Conservation (phyloP, 2,329 filamentous ascomycete species). For the Penicillium sp. region DNA sequence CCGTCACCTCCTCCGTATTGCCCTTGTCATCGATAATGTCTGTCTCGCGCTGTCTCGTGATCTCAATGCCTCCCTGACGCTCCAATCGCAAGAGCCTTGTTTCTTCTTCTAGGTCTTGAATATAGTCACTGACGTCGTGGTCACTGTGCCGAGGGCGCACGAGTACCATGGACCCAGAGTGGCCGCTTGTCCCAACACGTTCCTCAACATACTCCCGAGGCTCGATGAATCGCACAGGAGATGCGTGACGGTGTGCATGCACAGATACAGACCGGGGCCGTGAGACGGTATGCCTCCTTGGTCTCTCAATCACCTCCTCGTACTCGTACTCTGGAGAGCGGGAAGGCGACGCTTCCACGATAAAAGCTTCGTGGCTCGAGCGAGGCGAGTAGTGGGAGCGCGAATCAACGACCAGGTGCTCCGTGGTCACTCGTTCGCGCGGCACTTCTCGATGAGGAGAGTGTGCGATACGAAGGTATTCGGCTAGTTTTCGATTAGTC, state of each 20-base stretch:
- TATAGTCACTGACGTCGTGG: conserved; percentile 69
- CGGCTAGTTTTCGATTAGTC: conserved; percentile 19
- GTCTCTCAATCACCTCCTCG: conserved; percentile 30
- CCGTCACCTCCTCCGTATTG: conserved; percentile 52
- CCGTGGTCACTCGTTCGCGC: conserved; percentile 28
- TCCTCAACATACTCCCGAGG: conserved; percentile 37
- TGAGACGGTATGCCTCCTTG: conserved; percentile 26
- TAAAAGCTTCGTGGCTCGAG: conserved; percentile 29
- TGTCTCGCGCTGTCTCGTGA: conserved; percentile 28
- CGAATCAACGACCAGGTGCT: conserved; percentile 22
- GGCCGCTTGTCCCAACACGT: conserved; percentile 44
- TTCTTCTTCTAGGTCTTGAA: conserved; percentile 68
- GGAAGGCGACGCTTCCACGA: conserved; percentile 34
- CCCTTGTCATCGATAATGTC: conserved; percentile 36
- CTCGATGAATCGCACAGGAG: conserved; percentile 36
- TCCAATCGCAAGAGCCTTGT: conserved; percentile 58
- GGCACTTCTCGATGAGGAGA: conserved; percentile 25
- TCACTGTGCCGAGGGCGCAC: conserved; percentile 51
- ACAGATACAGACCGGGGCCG: conserved; percentile 38
- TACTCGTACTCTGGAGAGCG: conserved; percentile 25
- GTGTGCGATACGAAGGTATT: conserved; percentile 19
- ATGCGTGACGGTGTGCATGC: conserved; percentile 32
- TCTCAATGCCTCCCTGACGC: conserved; percentile 41
- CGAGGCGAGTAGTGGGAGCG: conserved; percentile 21
- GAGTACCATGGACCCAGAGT: conserved; percentile 50